Evolutionary conservation across 176 grass and related monocot genomes (phyloP), one percentile per base, ranked within the genome.

Genomic region (Echinochloa phyllopogon): DNA sequence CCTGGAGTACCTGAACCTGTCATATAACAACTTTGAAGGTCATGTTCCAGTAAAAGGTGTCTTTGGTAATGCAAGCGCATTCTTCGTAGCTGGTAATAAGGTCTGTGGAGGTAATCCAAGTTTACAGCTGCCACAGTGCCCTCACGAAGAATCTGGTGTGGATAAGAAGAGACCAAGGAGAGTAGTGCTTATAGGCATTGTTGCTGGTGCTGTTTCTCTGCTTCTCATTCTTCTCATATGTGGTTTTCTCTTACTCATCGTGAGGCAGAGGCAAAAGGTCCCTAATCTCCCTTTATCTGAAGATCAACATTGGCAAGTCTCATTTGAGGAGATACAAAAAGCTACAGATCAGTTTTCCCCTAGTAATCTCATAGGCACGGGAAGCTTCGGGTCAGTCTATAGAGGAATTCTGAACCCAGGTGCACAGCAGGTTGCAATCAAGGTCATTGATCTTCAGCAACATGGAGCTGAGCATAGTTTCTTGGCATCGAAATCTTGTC

Each of bases 301-400:
- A 6, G 21, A 81, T 69, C 78, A 81, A 3, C 48, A 69, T 18
- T 81, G 78, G 78, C 64, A 81, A 16, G 49, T 69, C 20, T 56
- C 78, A 12, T 69, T 68, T 53, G 36, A 52, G 78, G 64, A 81
- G 2, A n/a, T 69, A 69, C 78, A 81, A 23, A 81, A 27, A 2
- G 78, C 64, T 3, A 81, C 78, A 3, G 16, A 81, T 69, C 78
- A 69, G 13, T 75, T 84, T 29, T 84, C 82, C 72, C 45, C 44
- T 53, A 25, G 3, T 16, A 88, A 83, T 70, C 45, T 83, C 33
- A 75, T 88, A 44, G 86, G 86, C n/a, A 9, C 39, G 5, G 86
- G 86, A 75, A 77, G 77, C 21, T 88, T 74, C 62, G 82, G 82
- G 3, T 85, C 82, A 21, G 76, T 89, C 8, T 89, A 89, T 38